Base-by-base conservation (phyloP, 202 grass and related monocot species). In the Carex arenaria region DNA sequence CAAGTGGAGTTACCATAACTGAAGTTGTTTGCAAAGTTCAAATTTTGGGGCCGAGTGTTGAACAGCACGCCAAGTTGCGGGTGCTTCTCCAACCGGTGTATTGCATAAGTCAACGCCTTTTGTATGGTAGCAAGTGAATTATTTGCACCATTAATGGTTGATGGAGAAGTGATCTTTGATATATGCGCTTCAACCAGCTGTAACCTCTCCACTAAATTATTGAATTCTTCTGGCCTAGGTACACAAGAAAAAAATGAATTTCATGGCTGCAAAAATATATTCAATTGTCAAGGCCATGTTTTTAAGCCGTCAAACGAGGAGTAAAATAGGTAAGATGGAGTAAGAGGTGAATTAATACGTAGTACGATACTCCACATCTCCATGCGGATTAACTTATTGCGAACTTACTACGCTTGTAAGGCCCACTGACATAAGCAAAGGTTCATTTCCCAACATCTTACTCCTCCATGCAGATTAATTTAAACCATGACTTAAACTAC, bases 191-290 rank as follows among this genome's bases (percentile, higher is more conserved):
- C 89, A 80, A 94, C 85, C 53, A 87, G 85, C 64, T 87, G 84
- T 78, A 97, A 65, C 84, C 84, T 97, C 69, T 86, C 86, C 83
- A 97, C 86, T 47, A 97, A 82, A 87, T 26, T 79, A 72, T 86
- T 94, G 83, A 97, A 97, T 32, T 85, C 85, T 79, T 89, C 90
- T 68, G 94, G 94, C 86, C 94, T 42, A 42, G 40, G 40, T 42
- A 42, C 40, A 42, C 14, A 78, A 78, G 17, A 60, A 42, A 42
- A 78, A 60, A 78, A 78, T 78, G 74, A 78, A 40, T 78, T 78
- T 38, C 53, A 30, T 60, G 31, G 17, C 30, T 20, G 30, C 54
- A 40, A 17, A 42, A 60, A 60, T 78, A 8, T 42, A 42, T 42
- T 42, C 40, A 42, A 42, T 42, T 1, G 40, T 42, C 7, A 0